Evolutionary conservation across 139 green algal genomes (phyloP).

Genomic region (Parachlorella kessleri): DNA sequence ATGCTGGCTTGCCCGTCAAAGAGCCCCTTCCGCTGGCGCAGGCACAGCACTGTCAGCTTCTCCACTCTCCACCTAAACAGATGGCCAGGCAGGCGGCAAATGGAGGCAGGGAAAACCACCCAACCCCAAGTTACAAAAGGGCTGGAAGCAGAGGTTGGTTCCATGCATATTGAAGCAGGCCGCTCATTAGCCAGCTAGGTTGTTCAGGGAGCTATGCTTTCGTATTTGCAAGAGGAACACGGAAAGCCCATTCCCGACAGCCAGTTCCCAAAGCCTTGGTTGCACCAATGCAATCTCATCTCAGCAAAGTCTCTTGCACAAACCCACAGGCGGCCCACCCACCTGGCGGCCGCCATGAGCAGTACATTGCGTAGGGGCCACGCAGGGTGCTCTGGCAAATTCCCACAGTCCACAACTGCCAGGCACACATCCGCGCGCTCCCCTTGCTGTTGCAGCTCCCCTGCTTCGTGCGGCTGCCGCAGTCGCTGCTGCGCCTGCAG

Average conservation of each 20-base stretch:
- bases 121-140: no score
- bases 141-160: no score
- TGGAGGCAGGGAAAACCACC: no score
- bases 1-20: slow-evolving; percentile 40
- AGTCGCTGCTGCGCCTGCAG: slow-evolving; percentile 1
- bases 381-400: slow-evolving; percentile 56
- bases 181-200: no score
- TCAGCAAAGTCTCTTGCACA: not conserved
- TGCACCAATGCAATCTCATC: no score
- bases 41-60: slow-evolving; percentile 71
- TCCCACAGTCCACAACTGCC: slow-evolving; percentile 73
- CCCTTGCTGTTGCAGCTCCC: no score
- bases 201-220: no score
- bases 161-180: no score
- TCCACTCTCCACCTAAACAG: slow-evolving; percentile 31
- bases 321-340: not conserved
- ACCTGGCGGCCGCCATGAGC: slow-evolving; percentile 60
- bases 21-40: slow-evolving; percentile 52
- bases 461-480: not conserved
- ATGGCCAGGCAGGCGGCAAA: no score
- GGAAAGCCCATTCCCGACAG: no score
- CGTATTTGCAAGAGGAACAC: no score
- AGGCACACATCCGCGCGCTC: slow-evolving; percentile 39
- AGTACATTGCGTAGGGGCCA: slow-evolving; percentile 92
- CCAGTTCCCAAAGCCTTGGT: no score